Percentiles rank a stretch among this genome's conserved stretches.
Conservation (phyloP, 2,329 filamentous ascomycete species). For the Colletotrichum godetiae region DNA sequence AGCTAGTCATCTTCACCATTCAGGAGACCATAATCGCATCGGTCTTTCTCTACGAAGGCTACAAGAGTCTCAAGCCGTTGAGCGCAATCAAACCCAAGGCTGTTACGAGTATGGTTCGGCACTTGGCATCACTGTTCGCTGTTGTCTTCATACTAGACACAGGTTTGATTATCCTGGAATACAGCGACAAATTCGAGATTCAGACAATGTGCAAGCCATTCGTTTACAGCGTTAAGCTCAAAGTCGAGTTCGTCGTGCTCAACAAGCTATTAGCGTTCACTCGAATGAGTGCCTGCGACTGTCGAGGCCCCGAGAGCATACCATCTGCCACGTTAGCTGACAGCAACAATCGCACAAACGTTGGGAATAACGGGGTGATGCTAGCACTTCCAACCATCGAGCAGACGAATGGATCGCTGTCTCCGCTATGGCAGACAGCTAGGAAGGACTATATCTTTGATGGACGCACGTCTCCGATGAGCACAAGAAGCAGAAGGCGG, state of each 20-base stretch:
- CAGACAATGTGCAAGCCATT: conserved; percentile 39
- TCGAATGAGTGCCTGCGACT: conserved; percentile 31
- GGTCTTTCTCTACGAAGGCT: conserved; percentile 65
- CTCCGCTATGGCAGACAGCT: background rate
- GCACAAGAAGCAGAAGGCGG: background rate
- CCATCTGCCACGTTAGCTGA: background rate
- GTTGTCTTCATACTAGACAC: conserved; percentile 50
- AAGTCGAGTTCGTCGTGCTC: conserved; percentile 50
- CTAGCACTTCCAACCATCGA: conserved; percentile 13
- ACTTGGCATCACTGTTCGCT: conserved; percentile 50
- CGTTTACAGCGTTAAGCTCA: conserved; percentile 50
- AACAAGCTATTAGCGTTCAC: conserved; percentile 41
- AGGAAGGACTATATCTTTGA: conserved; percentile 8
- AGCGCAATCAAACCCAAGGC: conserved; percentile 20
- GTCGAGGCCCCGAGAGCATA: conserved; percentile 17
- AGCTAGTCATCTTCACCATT: conserved; percentile 66
- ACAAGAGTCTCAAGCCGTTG: conserved; percentile 48
- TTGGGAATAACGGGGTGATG: background rate
- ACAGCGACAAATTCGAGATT: conserved; percentile 35
- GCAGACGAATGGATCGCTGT: conserved; percentile 21
- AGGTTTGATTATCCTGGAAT: conserved; percentile 37
- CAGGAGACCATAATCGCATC: conserved; percentile 66
- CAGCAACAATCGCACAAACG: conserved; percentile 6
- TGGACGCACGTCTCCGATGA: background rate
- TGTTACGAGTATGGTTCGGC: conserved; percentile 43